Evolutionary conservation across 2,329 filamentous ascomycete species (phyloP).

Genomic region (Harringtonia aguacate): DNA sequence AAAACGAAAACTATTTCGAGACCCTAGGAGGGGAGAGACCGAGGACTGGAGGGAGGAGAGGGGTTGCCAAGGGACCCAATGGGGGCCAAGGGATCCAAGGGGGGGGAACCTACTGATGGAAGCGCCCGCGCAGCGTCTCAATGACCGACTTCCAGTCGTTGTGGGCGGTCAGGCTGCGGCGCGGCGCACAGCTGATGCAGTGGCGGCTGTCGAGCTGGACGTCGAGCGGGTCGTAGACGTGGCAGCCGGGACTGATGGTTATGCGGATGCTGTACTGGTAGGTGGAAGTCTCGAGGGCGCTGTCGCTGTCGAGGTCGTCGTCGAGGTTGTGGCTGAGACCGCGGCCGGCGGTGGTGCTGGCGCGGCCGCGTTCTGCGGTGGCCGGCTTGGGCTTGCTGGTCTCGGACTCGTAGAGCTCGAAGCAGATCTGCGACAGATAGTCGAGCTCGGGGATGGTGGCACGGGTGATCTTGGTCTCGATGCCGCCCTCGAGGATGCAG

Average conservation of each 20-base stretch:
- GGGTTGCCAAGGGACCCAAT: not conserved
- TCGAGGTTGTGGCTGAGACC: no score
- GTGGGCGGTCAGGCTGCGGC: slow-evolving; percentile 81
- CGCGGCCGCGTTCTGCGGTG: no score
- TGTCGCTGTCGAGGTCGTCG: slow-evolving; percentile 21
- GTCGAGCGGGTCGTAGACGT: slow-evolving; percentile 91
- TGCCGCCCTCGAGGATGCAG: slow-evolving; percentile 92
- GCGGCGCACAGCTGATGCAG: slow-evolving; percentile 88
- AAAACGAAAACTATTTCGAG: no score
- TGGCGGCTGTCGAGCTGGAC: slow-evolving; percentile 94
- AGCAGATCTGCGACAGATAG: slow-evolving; percentile 95
- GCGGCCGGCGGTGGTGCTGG: no score
- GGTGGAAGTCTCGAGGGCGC: slow-evolving; percentile 33
- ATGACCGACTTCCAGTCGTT: slow-evolving; percentile 96
- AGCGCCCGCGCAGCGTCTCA: slow-evolving; percentile 86
- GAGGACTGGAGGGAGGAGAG: no score
- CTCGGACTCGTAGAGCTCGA: slow-evolving; percentile 93
- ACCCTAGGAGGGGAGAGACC: no score
- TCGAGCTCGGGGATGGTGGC: slow-evolving; percentile 94
- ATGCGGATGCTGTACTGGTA: slow-evolving; percentile 96
- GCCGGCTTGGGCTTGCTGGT: slow-evolving; percentile 40
- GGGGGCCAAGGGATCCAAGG: not conserved
- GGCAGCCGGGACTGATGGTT: slow-evolving; percentile 88
- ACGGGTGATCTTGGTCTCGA: slow-evolving; percentile 92
- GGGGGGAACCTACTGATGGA: slow-evolving; percentile 63